These are phyloP conservation scores for Oryza brachyantha DNA, from an alignment of 176 grass and related monocot genomes.

Conservation along the genomic window DNA sequence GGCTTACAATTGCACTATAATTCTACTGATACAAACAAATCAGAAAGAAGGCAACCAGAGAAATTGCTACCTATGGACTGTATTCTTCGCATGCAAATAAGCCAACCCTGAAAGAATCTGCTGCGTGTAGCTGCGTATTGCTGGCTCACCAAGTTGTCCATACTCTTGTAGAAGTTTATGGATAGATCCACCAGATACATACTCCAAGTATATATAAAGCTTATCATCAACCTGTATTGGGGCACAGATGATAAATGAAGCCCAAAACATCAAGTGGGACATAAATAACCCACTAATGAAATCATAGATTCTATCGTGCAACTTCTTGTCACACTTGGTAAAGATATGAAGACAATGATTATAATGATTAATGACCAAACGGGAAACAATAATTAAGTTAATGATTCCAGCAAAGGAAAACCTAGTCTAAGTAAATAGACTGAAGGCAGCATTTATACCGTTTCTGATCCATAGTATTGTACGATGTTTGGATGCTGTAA, in stretches of 20 bases:
- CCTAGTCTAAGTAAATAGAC: conserved; percentile 20
- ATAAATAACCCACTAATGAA: conserved; percentile 22
- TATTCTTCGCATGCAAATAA: conserved; percentile 97
- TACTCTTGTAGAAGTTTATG: conserved; percentile 98
- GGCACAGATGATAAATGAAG: conserved; percentile 32
- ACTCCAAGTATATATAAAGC: conserved; percentile 97
- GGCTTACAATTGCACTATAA: conserved; percentile 10
- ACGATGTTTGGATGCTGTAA: conserved; percentile 96
- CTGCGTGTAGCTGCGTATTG: conserved; percentile 96
- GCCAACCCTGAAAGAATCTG: conserved; percentile 96
- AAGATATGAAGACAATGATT: neutral
- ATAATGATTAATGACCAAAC: neutral
- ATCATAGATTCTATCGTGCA: conserved; percentile 7
- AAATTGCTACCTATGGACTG: conserved; percentile 78
- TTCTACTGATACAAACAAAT: conserved; percentile 5
- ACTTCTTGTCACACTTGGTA: neutral
- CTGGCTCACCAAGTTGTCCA: conserved; percentile 89
- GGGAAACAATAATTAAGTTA: neutral
- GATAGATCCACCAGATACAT: conserved; percentile 99
- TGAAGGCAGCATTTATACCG: conserved; percentile 58
- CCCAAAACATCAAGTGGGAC: neutral
- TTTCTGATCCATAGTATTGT: conserved; percentile 92
- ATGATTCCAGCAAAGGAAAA: conserved; percentile 19
- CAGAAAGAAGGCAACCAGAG: conserved; percentile 2
- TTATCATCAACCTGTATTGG: conserved; percentile 77